Base-by-base conservation (phyloP, 192 early-diverging fungal genomes). In the Entomortierella beljakovae region DNA sequence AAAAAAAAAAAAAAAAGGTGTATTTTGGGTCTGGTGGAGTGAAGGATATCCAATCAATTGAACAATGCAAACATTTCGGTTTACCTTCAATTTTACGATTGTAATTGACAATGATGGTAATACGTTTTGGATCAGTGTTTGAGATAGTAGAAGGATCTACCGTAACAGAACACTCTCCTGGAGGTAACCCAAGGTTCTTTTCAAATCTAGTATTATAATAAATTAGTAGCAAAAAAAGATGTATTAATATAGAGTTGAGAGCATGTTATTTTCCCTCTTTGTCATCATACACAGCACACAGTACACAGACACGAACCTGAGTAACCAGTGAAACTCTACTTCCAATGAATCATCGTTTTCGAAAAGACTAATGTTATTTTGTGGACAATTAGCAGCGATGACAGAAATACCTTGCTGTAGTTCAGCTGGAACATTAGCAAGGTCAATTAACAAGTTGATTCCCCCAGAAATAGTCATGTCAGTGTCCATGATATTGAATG, bases 31-130 rank as follows among this genome's bases (percentile, higher is more conserved):
- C n/a, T n/a, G n/a, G n/a, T n/a, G n/a, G n/a, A n/a, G n/a, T n/a
- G n/a, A n/a, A n/a, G n/a, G n/a, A n/a, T n/a, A n/a, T n/a, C n/a
- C n/a, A 38, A 38, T 38, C 37, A 38, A 38, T 38, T 38, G 37
- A 38, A 38, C 37, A 6, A 6, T 38, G 37, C 37, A 38, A 6
- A 38, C 37, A 38, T 13, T 38, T 38, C 37, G 13, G 6, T 38
- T 38, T 79, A 91, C 90, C 91, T 87, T 93, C 91, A 53, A 91
- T 93, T 51, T 72, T 82, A 40, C 91, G 85, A 46, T 88, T 71
- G 70, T 92, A 93, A 34, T 80, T 77, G 52, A 90, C 71, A 40
- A 73, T 46, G 29, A 90, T 85, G 23, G 87, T 80, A 57, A 81
- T 51, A 9, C 60, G 60, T 25, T 70, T 79, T n/a, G 79, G 71